Percentiles rank a stretch among this genome's conserved stretches.
These are phyloP conservation scores for Ustilago nuda DNA, from an alignment of 1,284 basidiomycete genomes.

Conservation along the genomic window DNA sequence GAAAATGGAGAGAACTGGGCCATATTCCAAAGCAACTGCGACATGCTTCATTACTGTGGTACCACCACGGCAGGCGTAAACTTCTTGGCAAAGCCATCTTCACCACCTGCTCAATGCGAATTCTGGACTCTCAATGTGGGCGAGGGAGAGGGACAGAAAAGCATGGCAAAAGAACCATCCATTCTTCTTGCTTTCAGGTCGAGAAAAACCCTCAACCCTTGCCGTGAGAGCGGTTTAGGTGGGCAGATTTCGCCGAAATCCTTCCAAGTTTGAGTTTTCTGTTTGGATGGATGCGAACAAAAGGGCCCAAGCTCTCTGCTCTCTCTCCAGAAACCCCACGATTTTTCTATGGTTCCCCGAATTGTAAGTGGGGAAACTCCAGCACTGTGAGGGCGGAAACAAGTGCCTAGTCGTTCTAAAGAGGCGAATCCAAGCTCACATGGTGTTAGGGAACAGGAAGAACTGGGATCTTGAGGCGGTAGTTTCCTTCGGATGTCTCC, in stretches of 20 bases:
- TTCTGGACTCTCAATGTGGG: not conserved
- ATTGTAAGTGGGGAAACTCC: not conserved
- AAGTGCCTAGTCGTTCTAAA: not conserved
- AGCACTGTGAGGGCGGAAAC: not conserved
- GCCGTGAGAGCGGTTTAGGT: conserved; percentile 4
- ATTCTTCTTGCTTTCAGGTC: not conserved
- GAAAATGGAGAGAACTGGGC: not conserved
- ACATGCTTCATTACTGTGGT: not conserved
- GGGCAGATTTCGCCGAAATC: conserved; percentile 14
- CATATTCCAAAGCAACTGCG: not conserved
- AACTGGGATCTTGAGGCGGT: not conserved
- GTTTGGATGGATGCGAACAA: not conserved
- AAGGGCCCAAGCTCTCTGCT: conserved; percentile 6
- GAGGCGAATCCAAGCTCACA: not conserved
- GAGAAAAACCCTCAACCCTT: conserved; percentile 14
- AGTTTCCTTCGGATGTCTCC: conserved; percentile 9
- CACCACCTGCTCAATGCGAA: not conserved
- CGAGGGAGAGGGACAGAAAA: not conserved
- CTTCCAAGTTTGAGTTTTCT: not conserved
- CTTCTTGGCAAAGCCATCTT: not conserved
- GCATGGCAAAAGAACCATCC: conserved; percentile 7
- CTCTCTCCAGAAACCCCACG: conserved; percentile 4
- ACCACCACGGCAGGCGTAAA: not conserved
- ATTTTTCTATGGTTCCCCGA: not conserved
- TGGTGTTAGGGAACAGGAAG: not conserved